Conservation (phyloP, 2,329 filamentous ascomycete genomes). For the Zasmidium angulare region DNA sequence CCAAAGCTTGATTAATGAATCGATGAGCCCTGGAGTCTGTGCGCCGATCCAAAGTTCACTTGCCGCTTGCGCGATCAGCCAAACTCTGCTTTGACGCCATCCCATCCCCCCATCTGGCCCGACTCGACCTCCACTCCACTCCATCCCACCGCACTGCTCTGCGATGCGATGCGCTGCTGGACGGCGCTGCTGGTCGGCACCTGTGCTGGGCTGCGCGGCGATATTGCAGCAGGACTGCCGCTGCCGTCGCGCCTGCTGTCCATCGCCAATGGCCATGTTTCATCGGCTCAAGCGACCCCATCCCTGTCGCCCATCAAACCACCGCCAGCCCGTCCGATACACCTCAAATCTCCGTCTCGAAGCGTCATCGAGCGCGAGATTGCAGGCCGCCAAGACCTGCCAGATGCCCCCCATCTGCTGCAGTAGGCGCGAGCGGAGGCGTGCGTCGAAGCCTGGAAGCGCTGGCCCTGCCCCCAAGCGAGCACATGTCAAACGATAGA, state of each 20-base stretch:
- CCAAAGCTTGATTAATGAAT: not conserved
- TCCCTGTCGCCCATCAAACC: constrained; percentile 24
- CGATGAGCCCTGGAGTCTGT: not conserved
- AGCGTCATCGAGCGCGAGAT: constrained; percentile 16
- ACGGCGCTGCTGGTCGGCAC: not conserved
- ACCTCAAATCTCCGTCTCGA: constrained; percentile 23
- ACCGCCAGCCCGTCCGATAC: constrained; percentile 9
- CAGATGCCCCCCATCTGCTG: not conserved
- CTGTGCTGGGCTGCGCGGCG: not conserved
- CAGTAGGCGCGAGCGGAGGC: constrained; percentile 4
- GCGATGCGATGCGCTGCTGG: not conserved
- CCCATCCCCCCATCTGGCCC: not conserved
- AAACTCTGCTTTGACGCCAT: constrained; percentile 3
- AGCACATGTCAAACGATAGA: constrained; percentile 24
- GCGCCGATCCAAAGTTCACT: not conserved
- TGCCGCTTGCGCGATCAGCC: not conserved
- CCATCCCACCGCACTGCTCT: not conserved
- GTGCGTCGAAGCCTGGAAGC: constrained; percentile 3
- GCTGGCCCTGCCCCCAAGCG: constrained; percentile 13
- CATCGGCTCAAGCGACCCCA: constrained; percentile 16
- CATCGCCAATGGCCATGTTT: constrained; percentile 10
- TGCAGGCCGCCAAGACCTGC: constrained; percentile 14
- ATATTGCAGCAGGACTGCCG: not conserved
- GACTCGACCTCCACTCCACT: no score
- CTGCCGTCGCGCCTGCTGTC: not conserved